A percentile compares a stretch with the other conserved stretches of the same genome.
Conservation (phyloP, 768 basidiomycete species). For the Amanita phalloides region DNA sequence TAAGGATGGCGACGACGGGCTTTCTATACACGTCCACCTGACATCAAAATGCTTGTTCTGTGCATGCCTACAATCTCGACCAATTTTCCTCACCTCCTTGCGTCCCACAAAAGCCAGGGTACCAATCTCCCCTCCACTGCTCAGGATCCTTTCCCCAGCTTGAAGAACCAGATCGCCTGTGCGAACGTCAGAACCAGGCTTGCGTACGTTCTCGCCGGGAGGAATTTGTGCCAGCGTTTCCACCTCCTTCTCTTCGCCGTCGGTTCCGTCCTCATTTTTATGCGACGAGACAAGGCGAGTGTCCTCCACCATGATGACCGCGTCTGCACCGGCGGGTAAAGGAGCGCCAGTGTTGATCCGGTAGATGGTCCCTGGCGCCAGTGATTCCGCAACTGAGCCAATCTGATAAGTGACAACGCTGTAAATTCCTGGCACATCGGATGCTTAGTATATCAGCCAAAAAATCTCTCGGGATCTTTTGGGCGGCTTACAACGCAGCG, state of each 20-base stretch:
- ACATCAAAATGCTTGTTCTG: neutral
- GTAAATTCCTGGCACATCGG: slow-evolving; percentile 55
- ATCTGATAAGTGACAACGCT: slow-evolving; percentile 51
- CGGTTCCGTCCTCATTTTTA: slow-evolving; percentile 22
- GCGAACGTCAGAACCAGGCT: slow-evolving; percentile 63
- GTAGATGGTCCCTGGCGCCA: slow-evolving; percentile 45
- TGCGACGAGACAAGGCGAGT: slow-evolving; percentile 58
- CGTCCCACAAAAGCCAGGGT: slow-evolving; percentile 72
- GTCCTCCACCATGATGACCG: slow-evolving; percentile 92
- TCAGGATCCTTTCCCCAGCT: slow-evolving; percentile 47
- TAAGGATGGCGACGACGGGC: slow-evolving; percentile 70
- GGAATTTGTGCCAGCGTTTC: slow-evolving; percentile 54
- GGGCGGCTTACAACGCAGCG: slow-evolving; percentile 48
- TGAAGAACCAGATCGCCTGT: slow-evolving; percentile 58
- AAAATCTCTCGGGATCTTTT: neutral
- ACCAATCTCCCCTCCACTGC: slow-evolving; percentile 75
- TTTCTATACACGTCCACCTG: slow-evolving; percentile 64
- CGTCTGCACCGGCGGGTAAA: slow-evolving; percentile 61
- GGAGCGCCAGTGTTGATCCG: slow-evolving; percentile 85
- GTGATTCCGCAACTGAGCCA: slow-evolving; percentile 30
- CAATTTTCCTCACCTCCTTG: slow-evolving; percentile 38
- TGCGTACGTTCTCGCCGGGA: slow-evolving; percentile 60
- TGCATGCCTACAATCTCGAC: neutral
- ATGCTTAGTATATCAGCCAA: slow-evolving; percentile 28
- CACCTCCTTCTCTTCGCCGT: slow-evolving; percentile 50